phyloP scores from a whole-genome alignment of 495 filamentous ascomycete species.

The Daldinia decipiens region DNA sequence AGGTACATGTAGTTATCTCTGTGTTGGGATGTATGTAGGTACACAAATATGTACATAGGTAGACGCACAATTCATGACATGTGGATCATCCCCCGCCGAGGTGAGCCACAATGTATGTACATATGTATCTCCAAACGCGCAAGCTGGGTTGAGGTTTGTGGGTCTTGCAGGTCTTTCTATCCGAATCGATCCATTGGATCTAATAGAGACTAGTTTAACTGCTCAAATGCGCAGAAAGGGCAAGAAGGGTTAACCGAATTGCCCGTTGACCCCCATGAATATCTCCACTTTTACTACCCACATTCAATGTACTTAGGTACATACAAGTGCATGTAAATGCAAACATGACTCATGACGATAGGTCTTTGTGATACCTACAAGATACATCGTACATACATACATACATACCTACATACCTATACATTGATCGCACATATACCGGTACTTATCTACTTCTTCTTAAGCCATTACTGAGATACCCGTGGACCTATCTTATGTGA shows the following conservation, averaged over 20 bases:
- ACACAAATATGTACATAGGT: too few species aligned
- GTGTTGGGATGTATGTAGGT: background rate
- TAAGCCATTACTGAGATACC: background rate
- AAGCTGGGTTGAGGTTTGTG: constrained; percentile 7
- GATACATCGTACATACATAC: constrained; percentile 1
- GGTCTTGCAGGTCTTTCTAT: background rate
- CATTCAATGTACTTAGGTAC: constrained; percentile 10
- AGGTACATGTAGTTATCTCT: background rate
- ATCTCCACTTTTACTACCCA: background rate
- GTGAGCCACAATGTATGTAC: constrained; percentile 34
- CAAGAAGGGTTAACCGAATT: constrained; percentile 39
- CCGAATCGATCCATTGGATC: background rate
- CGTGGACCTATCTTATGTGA: background rate
- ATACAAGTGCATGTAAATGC: constrained; percentile 12
- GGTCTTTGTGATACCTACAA: constrained; percentile 4
- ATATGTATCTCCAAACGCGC: constrained; percentile 22
- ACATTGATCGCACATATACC: background rate
- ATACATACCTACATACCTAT: too few species aligned
- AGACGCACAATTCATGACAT: background rate
- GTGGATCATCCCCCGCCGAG: constrained; percentile 29
- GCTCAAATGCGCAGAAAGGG: background rate
- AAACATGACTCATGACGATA: constrained; percentile 4
- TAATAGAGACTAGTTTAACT: too few species aligned
- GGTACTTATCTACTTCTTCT: constrained; percentile 1
- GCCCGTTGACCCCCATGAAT: constrained; percentile 23